Conservation (phyloP, 2,329 filamentous ascomycete genomes). For the Hymenoscyphus albidus region DNA sequence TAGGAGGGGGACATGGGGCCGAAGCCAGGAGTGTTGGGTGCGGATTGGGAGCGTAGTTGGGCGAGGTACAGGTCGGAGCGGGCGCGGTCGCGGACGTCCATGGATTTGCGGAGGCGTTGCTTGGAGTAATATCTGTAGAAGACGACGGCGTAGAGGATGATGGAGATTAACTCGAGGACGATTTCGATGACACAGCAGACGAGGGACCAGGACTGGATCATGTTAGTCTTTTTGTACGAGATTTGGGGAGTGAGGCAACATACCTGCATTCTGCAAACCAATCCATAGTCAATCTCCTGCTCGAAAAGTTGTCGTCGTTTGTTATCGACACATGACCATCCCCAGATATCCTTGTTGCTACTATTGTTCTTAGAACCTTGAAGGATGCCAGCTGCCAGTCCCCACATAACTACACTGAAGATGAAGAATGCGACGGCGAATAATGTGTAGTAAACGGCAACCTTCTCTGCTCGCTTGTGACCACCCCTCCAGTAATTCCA, state of each 20-base stretch:
- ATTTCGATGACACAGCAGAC: slow-evolving; percentile 98
- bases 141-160: slow-evolving; percentile 86
- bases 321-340: slow-evolving; percentile 95
- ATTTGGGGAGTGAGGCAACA: slow-evolving; percentile 29
- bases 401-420: slow-evolving; percentile 90
- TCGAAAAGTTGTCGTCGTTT: slow-evolving; percentile 72
- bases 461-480: slow-evolving; percentile 84
- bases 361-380: slow-evolving; percentile 72
- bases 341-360: slow-evolving; percentile 88
- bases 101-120: slow-evolving; percentile 90
- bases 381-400: slow-evolving; percentile 76
- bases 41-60: slow-evolving; percentile 77
- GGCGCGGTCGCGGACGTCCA: slow-evolving; percentile 91
- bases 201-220: slow-evolving; percentile 77
- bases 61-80: slow-evolving; percentile 93
- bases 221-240: slow-evolving; percentile 12
- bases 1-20: slow-evolving; percentile 62
- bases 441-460: slow-evolving; percentile 90
- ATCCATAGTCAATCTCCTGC: slow-evolving; percentile 78
- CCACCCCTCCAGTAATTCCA: slow-evolving; percentile 84
- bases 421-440: slow-evolving; percentile 94
- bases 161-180: slow-evolving; percentile 85
- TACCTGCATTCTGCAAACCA: slow-evolving; percentile 86
- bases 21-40: slow-evolving; percentile 91
- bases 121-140: slow-evolving; percentile 99